Base-by-base conservation (phyloP, 352 stramenopile genomes). In the Phytophthora ohioensis region DNA sequence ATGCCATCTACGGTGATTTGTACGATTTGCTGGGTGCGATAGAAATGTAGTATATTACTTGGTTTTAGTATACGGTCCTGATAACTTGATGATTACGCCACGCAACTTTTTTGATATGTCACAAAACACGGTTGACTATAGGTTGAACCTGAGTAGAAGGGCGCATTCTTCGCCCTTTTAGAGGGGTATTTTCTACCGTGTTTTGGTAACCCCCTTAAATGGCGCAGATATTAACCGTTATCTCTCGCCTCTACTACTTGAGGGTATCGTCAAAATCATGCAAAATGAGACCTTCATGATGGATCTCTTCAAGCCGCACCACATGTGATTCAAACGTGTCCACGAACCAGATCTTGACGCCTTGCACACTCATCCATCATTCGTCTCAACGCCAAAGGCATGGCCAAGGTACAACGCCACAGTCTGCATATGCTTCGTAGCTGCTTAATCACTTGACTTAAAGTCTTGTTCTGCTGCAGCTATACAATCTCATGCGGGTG, bases 401-500 rank as follows among this genome's bases (percentile, higher is more conserved):
- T 98, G 93, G 90, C 96, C 79, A 98, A 98, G 79, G 84, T 91
- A 38, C 57, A 12, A 21, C 21, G 21, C 21, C 21, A 21, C 21
- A 1, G 21, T 21, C 21, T 21, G 21, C 21, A 21, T 21, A 21
- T 21, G 21, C 21, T 21, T 21, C 21, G 21, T 21, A 21, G 21
- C 21, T 21, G 21, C 21, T 21, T 21, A 21, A 21, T 8, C 52
- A 12, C 38, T 3, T 11, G 54, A 52, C 54, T 35, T 43, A n/a
- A 55, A 34, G 27, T 39, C 10, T 55, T 34, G 1, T 42, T 8
- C 65, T 61, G 7, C 8, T 35, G 41, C 69, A 86, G 86, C 88
- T 98, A 27, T 98, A 97, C 75, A 93, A 98, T 53, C 79, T 98
- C 60, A 98, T 98, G 90, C 92, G 90, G 56, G 98, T 98, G 94